phyloP scores from a whole-genome alignment of 2,329 filamentous ascomycete species.

The Exophiala phaeomuriformis region DNA sequence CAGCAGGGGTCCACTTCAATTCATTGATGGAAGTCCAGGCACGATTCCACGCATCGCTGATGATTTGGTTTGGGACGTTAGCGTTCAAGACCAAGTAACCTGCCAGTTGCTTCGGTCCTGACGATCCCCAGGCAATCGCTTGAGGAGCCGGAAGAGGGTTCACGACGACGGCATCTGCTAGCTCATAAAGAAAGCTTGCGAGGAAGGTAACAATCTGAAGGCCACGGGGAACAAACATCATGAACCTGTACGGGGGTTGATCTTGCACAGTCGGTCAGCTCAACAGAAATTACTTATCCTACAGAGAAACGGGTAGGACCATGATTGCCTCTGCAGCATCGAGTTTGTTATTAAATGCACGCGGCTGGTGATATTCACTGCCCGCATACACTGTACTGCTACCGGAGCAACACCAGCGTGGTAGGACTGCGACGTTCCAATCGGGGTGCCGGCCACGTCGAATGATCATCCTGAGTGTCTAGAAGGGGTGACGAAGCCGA shows the following conservation, averaged over 20 bases:
- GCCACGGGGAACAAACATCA: slow-evolving; percentile 3
- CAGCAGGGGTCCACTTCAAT: slow-evolving; percentile 50
- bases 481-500: background rate
- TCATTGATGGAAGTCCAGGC: slow-evolving; percentile 42
- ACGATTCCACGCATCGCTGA: slow-evolving; percentile 46
- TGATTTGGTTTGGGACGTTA: slow-evolving; percentile 32
- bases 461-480: background rate
- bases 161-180: slow-evolving; percentile 39
- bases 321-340: background rate
- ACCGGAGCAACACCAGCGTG: background rate
- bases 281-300: too few relatives aligned
- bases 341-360: background rate
- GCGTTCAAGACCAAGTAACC: slow-evolving; percentile 36
- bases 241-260: background rate
- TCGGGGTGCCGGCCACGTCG: background rate
- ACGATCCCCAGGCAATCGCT: slow-evolving; percentile 47
- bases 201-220: background rate
- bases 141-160: slow-evolving; percentile 50
- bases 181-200: background rate
- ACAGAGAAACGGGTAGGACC: background rate
- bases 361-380: background rate
- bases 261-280: background rate
- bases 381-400: background rate
- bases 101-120: slow-evolving; percentile 42
- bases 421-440: background rate